Base-by-base conservation (phyloP, 1,139 yeast species). In the Casaregolazyma lundiana region DNA sequence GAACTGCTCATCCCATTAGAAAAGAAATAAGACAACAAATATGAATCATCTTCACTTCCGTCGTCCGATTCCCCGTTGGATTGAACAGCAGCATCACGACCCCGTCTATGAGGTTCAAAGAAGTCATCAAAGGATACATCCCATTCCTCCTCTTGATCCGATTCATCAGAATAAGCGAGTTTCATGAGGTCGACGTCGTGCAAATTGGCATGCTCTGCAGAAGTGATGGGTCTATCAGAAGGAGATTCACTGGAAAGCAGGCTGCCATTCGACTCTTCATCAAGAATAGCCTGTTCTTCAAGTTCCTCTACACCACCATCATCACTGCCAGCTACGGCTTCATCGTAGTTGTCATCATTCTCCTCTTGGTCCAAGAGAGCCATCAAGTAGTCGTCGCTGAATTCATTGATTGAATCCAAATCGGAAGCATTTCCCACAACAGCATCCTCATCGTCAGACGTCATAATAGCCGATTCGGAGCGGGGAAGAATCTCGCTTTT, bases 1-100 rank as follows among this genome's bases (percentile, higher is more conserved):
- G 36, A 24, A 34, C 36, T 26, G 35, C 36, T 35, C 15, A 24
- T 32, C 17, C 62, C 65, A 6, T 70, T 63, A 6, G 71, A 61
- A 54, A 69, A 67, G 46, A 70, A 68, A 53, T 68, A 68, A 34
- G 69, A 65, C 66, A 70, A 66, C 17, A 69, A 55, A 39, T 68
- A 66, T 5, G 68, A 59, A 46, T 70, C 73, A 49, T 69, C 73
- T 11, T 26, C 32, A 26, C n/a, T n/a, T n/a, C n/a, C n/a, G 13
- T 60, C 63, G 16, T 63, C 68, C 1, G 63, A 47, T 34, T 47
- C 47, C 29, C 47, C 43, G 26, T 38, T 22, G 42, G 43, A 32
- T 4, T 37, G 38, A 38, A 45, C 19, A 39, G 46, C 45, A 18
- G 55, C 47, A 6, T 26, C 32, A 26, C 32, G 32, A 5, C 13